Percentiles rank a stretch among this genome's conserved stretches.
Conservation (phyloP, 805 yeast species). For the Torulaspora indica region DNA sequence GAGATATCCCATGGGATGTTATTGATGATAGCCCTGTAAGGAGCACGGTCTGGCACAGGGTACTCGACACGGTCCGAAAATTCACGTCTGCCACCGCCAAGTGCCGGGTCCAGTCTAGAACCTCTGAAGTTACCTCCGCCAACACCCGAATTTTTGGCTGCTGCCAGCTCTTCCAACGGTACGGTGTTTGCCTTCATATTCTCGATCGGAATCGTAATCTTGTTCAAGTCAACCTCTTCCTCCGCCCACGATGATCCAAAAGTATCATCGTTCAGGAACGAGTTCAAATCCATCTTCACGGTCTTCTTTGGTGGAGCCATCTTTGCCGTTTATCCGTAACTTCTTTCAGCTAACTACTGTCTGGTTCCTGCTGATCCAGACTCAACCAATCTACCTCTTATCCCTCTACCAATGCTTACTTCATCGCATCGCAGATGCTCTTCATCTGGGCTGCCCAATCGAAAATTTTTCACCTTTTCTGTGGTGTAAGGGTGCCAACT, state of each 20-base stretch:
- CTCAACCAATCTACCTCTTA: no score
- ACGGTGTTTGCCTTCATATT: conserved; percentile 28
- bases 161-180: conserved; percentile 31
- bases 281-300: conserved; percentile 77
- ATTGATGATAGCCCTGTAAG: conserved; percentile 83
- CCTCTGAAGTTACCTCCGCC: conserved; percentile 26
- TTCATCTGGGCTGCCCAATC: no score
- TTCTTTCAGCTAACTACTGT: no score
- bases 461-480: no score
- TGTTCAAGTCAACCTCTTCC: conserved; percentile 67
- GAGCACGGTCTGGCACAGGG: conserved; percentile 88
- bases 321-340: neutral
- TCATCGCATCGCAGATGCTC: no score
- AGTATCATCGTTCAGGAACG: conserved; percentile 74
- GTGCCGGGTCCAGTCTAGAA: conserved; percentile 38
- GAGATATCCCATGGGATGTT: conserved; percentile 79
- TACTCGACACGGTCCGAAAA: conserved; percentile 53
- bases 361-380: no score
- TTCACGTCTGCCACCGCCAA: conserved; percentile 36
- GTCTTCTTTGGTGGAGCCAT: conserved; percentile 44
- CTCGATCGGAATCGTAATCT: conserved; percentile 51
- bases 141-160: conserved; percentile 24
- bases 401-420: no score
- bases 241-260: conserved; percentile 82
- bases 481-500: no score